Evolutionary conservation across 352 stramenopile species (phyloP).

Genomic region (Elongisporangium undulatum): DNA sequence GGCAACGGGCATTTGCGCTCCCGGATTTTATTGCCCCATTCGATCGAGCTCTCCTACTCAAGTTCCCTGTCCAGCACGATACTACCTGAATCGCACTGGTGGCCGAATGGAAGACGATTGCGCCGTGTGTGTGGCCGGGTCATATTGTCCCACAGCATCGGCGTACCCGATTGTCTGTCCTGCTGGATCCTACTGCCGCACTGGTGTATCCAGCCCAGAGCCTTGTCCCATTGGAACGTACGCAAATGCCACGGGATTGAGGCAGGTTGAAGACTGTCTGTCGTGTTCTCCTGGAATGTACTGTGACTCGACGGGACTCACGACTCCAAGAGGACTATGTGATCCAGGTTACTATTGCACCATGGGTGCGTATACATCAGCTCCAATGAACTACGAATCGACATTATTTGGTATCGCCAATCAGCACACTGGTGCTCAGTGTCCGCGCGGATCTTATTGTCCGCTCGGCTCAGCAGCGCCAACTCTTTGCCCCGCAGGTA

Average conservation of each 20-base stretch:
- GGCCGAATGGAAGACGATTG: slow-evolving; percentile 72
- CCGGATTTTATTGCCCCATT: slow-evolving; percentile 84
- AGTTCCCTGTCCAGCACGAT: slow-evolving; percentile 69
- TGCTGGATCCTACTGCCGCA: slow-evolving; percentile 85
- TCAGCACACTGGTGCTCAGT: slow-evolving; percentile 60
- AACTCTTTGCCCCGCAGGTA: slow-evolving; percentile 65
- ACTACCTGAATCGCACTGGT: slow-evolving; percentile 64
- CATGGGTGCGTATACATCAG: slow-evolving; percentile 84
- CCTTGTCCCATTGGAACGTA: slow-evolving; percentile 91
- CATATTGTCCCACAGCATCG: slow-evolving; percentile 62
- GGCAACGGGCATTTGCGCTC: slow-evolving; percentile 50
- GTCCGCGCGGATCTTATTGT: slow-evolving; percentile 66
- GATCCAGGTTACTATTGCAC: slow-evolving; percentile 91
- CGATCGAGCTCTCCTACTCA: slow-evolving; percentile 65
- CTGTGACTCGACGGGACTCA: slow-evolving; percentile 85
- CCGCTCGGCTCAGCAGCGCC: slow-evolving; percentile 53
- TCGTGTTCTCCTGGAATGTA: slow-evolving; percentile 88
- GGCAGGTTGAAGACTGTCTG: slow-evolving; percentile 81
- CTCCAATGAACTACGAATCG: slow-evolving; percentile 77
- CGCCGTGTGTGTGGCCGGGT: slow-evolving; percentile 58
- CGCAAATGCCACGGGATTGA: slow-evolving; percentile 69
- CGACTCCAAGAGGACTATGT: slow-evolving; percentile 67
- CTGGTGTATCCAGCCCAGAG: slow-evolving; percentile 62
- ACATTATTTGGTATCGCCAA: slow-evolving; percentile 62
- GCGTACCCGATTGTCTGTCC: slow-evolving; percentile 68